Evolutionary conservation across 176 grass and related monocot genomes (phyloP), one percentile per base, ranked within the genome.

Genomic region (Pontederia crassipes): DNA sequence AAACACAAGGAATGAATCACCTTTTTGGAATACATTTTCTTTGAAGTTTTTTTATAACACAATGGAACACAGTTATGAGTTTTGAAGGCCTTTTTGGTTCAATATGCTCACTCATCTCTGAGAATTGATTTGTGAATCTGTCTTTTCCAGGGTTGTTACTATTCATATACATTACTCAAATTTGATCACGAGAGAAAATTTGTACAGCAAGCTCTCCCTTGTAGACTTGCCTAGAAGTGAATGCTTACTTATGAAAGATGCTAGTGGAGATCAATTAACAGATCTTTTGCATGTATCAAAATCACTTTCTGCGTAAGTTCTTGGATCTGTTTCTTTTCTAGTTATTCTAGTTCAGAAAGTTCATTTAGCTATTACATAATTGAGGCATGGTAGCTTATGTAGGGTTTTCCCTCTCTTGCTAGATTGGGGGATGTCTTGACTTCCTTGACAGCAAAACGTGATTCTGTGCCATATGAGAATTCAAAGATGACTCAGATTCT

Each of bases 161-260:
- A 97, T 97, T 68, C 92, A 91, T 76, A 85, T 97, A 73, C 92
- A 97, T 75, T 85, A 85, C 64, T 80, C 79, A 64, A 97, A 97
- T 73, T 76, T 58, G 18, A 67, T 96, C 54, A 90, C 83, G 13
- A 78, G 87, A 67, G 92, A 90, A 81, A 87, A 82, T 68, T 55
- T 76, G 15, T 90, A 88, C 66, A 96, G 92, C 80, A 96, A 96
- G 67, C 83, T 96, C 52, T 96, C 86, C 80, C 67, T 96, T 58
- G 81, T 96, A n/a, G 92, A 96, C 85, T 85, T 96, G 62, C 87
- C 92, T 65, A 78, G 80, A 69, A 96, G 92, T 64, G 92, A 96
- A 71, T 78, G 81, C 66, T 57, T 87, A 28, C 67, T 85, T 61
- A 84, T 83, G 76, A 87, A 91, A 70, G 85, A 91, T 85, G 76